Evolutionary conservation across 495 filamentous ascomycete genomes (phyloP).

Genomic region (Usnea hakonensis): DNA sequence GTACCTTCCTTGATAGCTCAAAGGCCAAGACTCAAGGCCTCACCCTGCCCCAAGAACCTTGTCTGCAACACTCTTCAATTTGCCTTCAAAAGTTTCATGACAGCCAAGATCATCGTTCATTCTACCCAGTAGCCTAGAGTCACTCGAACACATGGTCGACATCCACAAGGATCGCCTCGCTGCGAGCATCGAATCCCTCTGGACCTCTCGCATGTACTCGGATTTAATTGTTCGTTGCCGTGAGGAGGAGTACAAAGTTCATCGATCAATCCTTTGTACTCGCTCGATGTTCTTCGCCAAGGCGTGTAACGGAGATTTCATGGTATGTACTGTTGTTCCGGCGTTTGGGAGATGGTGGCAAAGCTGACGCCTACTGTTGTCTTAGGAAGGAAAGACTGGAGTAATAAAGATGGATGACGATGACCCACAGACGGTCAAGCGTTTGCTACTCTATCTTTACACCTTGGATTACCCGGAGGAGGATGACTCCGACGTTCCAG

Average conservation of each 20-base stretch:
- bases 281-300: constrained; percentile 29
- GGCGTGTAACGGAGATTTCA: constrained; percentile 26
- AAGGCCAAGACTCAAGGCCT: not conserved
- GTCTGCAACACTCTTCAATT: not conserved
- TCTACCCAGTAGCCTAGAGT: not conserved
- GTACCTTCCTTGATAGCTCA: not conserved
- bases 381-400: not conserved
- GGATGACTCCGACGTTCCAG: not conserved
- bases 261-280: constrained; percentile 31
- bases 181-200: not conserved
- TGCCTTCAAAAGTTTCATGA: not conserved
- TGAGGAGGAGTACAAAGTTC: constrained; percentile 26
- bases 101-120: not conserved
- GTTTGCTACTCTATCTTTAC: constrained; percentile 7
- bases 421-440: not conserved
- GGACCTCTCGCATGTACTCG: constrained; percentile 25
- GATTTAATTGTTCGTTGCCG: constrained; percentile 31
- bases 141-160: not conserved
- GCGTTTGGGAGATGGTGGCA: not conserved
- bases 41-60: not conserved
- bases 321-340: constrained; percentile 20
- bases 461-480: constrained; percentile 2
- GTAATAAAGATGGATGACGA: constrained; percentile 5
- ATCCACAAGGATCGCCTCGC: not conserved
- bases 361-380: not conserved